Conservation (phyloP, 106 monocot genomes). For the Platanthera zijinensis region DNA sequence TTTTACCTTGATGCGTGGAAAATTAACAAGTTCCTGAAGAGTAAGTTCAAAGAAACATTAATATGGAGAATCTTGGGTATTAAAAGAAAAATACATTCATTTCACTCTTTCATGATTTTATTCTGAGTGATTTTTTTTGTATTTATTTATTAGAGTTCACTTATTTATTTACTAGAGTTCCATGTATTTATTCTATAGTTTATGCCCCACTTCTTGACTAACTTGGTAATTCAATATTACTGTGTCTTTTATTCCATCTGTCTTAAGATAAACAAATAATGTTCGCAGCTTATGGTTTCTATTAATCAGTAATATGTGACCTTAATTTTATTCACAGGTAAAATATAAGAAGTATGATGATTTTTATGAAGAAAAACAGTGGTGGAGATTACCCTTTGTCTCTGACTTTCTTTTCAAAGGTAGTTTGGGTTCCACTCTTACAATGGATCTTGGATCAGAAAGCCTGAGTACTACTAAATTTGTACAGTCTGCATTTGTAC, state of each 20-base stretch:
- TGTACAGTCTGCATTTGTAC: constrained; percentile 86
- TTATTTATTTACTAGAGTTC: no score
- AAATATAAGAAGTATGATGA: constrained; percentile 69
- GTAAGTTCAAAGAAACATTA: not conserved
- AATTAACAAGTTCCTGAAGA: constrained; percentile 58
- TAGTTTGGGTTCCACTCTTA: constrained; percentile 56
- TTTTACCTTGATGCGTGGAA: constrained; percentile 61
- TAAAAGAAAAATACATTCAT: not conserved
- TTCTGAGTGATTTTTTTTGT: no score
- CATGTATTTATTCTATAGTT: not conserved
- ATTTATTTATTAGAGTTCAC: no score
- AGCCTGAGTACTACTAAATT: constrained; percentile 66
- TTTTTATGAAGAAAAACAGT: constrained; percentile 65
- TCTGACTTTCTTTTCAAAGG: constrained; percentile 70
- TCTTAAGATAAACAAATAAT: not conserved
- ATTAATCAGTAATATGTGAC: not conserved
- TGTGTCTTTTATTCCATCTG: not conserved
- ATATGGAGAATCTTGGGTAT: not conserved
- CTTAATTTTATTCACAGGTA: constrained; percentile 35
- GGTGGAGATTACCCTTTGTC: constrained; percentile 87
- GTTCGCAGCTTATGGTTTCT: not conserved
- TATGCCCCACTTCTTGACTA: not conserved
- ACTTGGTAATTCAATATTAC: not conserved
- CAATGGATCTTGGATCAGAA: constrained; percentile 61
- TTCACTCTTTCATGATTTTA: no score